Conservation (phyloP, 345 rosid genomes). For the Dipteronia sinensis region DNA sequence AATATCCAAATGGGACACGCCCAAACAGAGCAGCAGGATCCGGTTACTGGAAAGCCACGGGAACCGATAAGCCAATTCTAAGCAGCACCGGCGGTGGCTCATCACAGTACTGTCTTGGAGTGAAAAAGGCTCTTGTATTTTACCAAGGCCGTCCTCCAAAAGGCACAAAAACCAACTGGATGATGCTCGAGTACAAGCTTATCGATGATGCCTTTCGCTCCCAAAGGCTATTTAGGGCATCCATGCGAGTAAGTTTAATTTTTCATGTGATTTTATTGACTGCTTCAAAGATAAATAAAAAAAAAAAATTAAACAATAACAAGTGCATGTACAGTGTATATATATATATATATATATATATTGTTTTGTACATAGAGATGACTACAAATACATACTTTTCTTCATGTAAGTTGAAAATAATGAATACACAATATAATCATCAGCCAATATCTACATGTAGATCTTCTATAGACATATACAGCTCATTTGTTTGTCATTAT, state of each 20-base stretch:
- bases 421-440: not conserved
- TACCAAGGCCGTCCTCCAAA: conserved; percentile 45
- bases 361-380: not conserved
- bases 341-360: no score
- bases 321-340: not conserved
- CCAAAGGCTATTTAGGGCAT: conserved; percentile 27
- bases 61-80: conserved; percentile 42
- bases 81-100: conserved; percentile 22
- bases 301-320: not conserved
- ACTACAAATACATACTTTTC: not conserved
- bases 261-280: not conserved
- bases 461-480: no score
- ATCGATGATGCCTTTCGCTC: conserved; percentile 29
- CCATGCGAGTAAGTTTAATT: conserved; percentile 42
- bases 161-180: conserved; percentile 47
- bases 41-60: conserved; percentile 54
- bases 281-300: not conserved
- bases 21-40: conserved; percentile 45
- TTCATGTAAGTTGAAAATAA: not conserved
- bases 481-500: not conserved
- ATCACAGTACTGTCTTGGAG: conserved; percentile 38
- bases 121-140: conserved; percentile 45
- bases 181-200: conserved; percentile 49
- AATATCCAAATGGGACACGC: conserved; percentile 46
- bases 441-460: not conserved